Evolutionary conservation across 2,329 filamentous ascomycete genomes (phyloP).

Genomic region (Cordyceps fumosorosea): DNA sequence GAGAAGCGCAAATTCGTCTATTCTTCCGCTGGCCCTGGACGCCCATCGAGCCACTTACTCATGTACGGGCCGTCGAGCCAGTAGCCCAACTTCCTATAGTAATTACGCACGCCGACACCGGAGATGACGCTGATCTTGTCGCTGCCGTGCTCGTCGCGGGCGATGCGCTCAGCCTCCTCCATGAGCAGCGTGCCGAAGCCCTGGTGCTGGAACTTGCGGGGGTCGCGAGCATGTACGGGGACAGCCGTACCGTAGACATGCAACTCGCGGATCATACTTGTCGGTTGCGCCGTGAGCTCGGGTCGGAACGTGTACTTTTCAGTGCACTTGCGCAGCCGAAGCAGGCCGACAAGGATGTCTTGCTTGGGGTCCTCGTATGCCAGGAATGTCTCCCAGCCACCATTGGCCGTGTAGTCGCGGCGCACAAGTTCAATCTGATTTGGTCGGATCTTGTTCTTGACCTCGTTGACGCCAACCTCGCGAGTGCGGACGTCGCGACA

Average conservation of each 20-base stretch:
- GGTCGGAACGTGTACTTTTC: slow-evolving; percentile 86
- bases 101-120: slow-evolving; percentile 92
- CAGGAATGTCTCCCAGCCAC: slow-evolving; percentile 96
- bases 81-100: slow-evolving; percentile 90
- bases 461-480: slow-evolving; percentile 97
- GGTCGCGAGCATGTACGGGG: slow-evolving; percentile 92
- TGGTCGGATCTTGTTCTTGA: slow-evolving; percentile 96
- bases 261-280: slow-evolving; percentile 85
- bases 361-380: slow-evolving; percentile 98
- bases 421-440: slow-evolving; percentile 94
- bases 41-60: slow-evolving; percentile 56
- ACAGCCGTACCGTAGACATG: slow-evolving; percentile 97
- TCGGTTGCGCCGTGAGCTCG: slow-evolving; percentile 79
- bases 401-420: slow-evolving; percentile 89
- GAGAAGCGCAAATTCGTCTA: not conserved
- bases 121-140: slow-evolving; percentile 95
- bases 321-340: slow-evolving; percentile 85
- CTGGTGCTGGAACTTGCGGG: slow-evolving; percentile 96
- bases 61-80: slow-evolving; percentile 87
- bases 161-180: slow-evolving; percentile 96
- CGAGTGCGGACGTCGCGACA: slow-evolving; percentile 94
- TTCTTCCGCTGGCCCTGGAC: slow-evolving; percentile 6
- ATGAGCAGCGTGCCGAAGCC: slow-evolving; percentile 93
- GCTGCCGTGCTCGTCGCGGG: slow-evolving; percentile 87
- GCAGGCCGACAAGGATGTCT: slow-evolving; percentile 87